These are phyloP conservation scores for Heritiera fomes DNA, from an alignment of 345 rosid species.

Conservation along the genomic window DNA sequence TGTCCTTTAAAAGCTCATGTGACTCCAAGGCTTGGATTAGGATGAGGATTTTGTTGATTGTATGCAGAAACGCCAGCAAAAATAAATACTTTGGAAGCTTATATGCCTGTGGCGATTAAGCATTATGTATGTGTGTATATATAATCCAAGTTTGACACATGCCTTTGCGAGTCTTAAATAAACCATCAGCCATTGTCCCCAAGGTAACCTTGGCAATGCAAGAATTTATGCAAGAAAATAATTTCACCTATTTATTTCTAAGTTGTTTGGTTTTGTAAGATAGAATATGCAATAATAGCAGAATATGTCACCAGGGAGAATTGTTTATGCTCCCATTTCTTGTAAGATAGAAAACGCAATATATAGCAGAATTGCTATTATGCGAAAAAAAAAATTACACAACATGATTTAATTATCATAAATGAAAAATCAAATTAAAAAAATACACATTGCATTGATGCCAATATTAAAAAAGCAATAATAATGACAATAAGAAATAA, in stretches of 20 bases:
- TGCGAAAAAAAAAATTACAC: too few relatives aligned
- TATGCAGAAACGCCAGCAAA: not conserved
- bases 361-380: not conserved
- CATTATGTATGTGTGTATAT: too few relatives aligned
- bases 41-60: not conserved
- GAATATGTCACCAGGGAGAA: too few relatives aligned
- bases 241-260: not conserved
- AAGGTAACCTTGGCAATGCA: not conserved
- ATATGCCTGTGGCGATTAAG: not conserved
- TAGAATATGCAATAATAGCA: not conserved
- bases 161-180: not conserved
- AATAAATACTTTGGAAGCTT: not conserved
- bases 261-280: not conserved
- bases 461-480: too few relatives aligned
- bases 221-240: not conserved
- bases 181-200: not conserved
- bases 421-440: too few relatives aligned
- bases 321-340: not conserved
- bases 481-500: too few relatives aligned
- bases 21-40: not conserved
- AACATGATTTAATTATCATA: too few relatives aligned
- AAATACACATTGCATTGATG: too few relatives aligned
- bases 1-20: not conserved
- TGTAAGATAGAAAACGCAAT: not conserved
- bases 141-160: not conserved